Conservation (phyloP, 768 basidiomycete genomes). For the Termitomyces sp. region DNA sequence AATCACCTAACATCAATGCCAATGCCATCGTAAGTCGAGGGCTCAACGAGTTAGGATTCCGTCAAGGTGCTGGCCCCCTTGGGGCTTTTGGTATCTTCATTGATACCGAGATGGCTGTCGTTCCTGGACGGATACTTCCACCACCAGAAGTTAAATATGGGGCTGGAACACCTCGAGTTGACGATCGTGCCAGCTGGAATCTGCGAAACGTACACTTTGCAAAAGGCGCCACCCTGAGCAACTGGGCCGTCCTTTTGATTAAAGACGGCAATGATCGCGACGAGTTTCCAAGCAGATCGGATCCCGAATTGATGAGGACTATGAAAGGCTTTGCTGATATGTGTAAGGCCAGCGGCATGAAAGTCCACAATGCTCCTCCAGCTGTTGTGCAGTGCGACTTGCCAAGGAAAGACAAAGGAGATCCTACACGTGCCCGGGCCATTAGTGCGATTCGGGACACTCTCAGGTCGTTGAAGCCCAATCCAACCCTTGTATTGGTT, state of each 20-base stretch:
- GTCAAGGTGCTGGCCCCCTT: conserved; percentile 35
- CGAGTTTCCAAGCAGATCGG: conserved; percentile 53
- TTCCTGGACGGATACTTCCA: conserved; percentile 67
- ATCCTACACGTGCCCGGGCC: conserved; percentile 51
- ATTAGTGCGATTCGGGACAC: conserved; percentile 39
- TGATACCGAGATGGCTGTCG: conserved; percentile 57
- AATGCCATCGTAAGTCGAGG: conserved; percentile 57
- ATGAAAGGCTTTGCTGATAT: conserved; percentile 55
- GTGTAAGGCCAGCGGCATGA: conserved; percentile 66
- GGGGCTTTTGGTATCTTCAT: conserved; percentile 61
- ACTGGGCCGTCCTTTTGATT: conserved; percentile 71
- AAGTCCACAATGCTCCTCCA: conserved; percentile 34
- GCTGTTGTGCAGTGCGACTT: conserved; percentile 37
- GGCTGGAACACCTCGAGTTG: conserved; percentile 33
- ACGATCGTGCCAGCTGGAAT: conserved; percentile 78
- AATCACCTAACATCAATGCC: conserved; percentile 69
- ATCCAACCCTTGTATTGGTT: conserved; percentile 59
- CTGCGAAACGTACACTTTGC: conserved; percentile 63
- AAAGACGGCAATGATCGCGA: conserved; percentile 50
- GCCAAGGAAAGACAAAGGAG: conserved; percentile 45
- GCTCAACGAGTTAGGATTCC: conserved; percentile 57
- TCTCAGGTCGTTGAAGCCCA: conserved; percentile 37
- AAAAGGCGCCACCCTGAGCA: conserved; percentile 47
- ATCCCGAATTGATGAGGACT: conserved; percentile 45
- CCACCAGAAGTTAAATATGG: conserved; percentile 64